A percentile compares a stretch with the other conserved stretches of the same genome.
phyloP scores from a whole-genome alignment of 257 asterid species.

The Leptodermis oblonga region DNA sequence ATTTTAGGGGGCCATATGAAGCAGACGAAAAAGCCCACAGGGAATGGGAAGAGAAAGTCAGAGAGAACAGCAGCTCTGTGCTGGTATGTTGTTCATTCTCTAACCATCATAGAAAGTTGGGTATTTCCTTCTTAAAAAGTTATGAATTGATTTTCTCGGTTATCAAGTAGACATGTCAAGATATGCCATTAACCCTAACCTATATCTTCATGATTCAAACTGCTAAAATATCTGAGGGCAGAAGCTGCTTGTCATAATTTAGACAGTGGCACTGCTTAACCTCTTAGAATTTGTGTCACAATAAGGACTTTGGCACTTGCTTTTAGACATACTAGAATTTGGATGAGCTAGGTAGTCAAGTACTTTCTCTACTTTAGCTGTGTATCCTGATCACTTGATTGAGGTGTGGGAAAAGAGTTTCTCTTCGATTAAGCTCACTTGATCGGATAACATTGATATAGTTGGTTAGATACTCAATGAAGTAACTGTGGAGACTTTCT shows the following conservation, averaged over 20 bases:
- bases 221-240: neutral
- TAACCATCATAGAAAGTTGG: neutral
- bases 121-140: neutral
- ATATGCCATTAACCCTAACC: neutral
- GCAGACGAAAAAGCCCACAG: constrained; percentile 79
- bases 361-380: neutral
- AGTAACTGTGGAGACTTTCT: neutral
- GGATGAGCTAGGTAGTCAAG: neutral
- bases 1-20: constrained; percentile 49
- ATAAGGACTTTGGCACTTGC: neutral
- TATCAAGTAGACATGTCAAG: neutral
- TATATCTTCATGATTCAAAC: neutral
- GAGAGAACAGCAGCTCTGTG: constrained; percentile 50
- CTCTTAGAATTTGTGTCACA: neutral
- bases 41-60: constrained; percentile 88
- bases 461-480: neutral
- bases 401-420: neutral
- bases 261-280: neutral
- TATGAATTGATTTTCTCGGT: neutral
- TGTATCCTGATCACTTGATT: neutral
- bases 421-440: neutral
- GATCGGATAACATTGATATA: neutral
- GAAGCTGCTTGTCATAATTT: neutral
- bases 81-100: constrained; percentile 40
- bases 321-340: neutral